These are phyloP conservation scores for Trichoderma sp. DNA, from an alignment of 2,329 filamentous ascomycete species.

Conservation along the genomic window DNA sequence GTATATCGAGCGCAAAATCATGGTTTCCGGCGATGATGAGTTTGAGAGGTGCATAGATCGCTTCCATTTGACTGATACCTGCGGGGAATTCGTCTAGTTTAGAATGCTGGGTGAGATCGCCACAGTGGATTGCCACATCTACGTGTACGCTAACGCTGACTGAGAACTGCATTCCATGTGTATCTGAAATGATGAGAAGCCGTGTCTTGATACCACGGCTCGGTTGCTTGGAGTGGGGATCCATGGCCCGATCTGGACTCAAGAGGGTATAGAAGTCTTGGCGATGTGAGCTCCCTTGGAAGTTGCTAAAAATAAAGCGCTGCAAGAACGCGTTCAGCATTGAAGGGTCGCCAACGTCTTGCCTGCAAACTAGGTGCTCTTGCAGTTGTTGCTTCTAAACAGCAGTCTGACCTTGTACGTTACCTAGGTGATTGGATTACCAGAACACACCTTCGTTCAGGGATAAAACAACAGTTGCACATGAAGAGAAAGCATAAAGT, in stretches of 20 bases:
- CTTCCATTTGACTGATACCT: constrained; percentile 45
- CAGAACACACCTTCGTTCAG: neutral
- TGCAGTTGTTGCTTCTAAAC: neutral
- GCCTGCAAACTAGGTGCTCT: neutral
- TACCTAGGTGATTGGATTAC: neutral
- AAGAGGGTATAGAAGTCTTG: neutral
- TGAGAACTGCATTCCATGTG: constrained; percentile 31
- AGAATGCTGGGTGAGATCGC: constrained; percentile 53
- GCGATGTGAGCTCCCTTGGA: neutral
- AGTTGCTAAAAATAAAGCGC: neutral
- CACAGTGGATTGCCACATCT: constrained; percentile 55
- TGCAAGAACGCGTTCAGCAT: neutral
- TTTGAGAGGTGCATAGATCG: constrained; percentile 50
- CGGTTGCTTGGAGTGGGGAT: neutral
- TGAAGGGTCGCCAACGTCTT: neutral
- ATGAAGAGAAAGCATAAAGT: neutral
- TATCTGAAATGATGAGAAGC: constrained; percentile 36
- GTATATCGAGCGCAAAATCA: constrained; percentile 49
- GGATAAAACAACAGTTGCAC: neutral
- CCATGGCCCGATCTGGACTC: neutral
- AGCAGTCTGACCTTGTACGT: neutral
- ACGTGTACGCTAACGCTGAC: neutral
- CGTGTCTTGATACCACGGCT: constrained; percentile 30
- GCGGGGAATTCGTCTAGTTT: constrained; percentile 46
- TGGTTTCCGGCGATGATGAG: constrained; percentile 57